These are phyloP conservation scores for Thelonectria olida DNA, from an alignment of 2,329 filamentous ascomycete genomes.

Conservation along the genomic window DNA sequence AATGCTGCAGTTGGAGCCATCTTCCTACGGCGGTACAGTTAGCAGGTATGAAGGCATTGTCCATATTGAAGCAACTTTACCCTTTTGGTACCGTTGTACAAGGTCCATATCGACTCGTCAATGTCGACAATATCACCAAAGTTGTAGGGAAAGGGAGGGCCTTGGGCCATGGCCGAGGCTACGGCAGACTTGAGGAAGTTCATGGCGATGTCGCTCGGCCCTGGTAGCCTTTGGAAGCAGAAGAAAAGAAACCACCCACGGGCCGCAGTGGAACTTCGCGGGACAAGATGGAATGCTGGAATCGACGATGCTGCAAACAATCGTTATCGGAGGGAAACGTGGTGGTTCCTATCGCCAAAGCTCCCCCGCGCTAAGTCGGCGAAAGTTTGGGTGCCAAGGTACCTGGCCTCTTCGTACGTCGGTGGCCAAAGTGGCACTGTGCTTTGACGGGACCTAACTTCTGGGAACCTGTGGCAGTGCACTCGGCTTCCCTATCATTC, in stretches of 20 bases:
- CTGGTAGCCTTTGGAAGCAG: neutral
- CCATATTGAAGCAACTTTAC: conserved; percentile 56
- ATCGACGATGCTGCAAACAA: neutral
- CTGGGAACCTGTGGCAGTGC: neutral
- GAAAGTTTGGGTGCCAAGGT: neutral
- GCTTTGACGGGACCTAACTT: neutral
- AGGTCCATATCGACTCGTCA: conserved; percentile 94
- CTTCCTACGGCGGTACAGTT: conserved; percentile 69
- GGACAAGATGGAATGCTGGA: conserved; percentile 6
- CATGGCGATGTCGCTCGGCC: conserved; percentile 62
- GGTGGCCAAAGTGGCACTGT: neutral
- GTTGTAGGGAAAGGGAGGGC: conserved; percentile 89
- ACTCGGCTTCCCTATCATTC: conserved; percentile 17
- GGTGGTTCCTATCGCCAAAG: conserved; percentile 32
- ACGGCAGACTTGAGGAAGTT: conserved; percentile 98
- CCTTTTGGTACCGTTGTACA: conserved; percentile 92
- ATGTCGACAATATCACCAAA: conserved; percentile 94
- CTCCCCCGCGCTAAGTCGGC: conserved; percentile 37
- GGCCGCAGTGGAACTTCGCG: neutral
- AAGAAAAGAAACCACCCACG: neutral
- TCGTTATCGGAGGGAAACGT: conserved; percentile 37
- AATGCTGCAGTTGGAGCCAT: conserved; percentile 93
- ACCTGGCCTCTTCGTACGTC: too few species aligned
- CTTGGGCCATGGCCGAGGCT: conserved; percentile 94
- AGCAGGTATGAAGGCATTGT: neutral